These are phyloP conservation scores for Baudoinia panamericana DNA, from an alignment of 495 filamentous ascomycete species.

Conservation along the genomic window DNA sequence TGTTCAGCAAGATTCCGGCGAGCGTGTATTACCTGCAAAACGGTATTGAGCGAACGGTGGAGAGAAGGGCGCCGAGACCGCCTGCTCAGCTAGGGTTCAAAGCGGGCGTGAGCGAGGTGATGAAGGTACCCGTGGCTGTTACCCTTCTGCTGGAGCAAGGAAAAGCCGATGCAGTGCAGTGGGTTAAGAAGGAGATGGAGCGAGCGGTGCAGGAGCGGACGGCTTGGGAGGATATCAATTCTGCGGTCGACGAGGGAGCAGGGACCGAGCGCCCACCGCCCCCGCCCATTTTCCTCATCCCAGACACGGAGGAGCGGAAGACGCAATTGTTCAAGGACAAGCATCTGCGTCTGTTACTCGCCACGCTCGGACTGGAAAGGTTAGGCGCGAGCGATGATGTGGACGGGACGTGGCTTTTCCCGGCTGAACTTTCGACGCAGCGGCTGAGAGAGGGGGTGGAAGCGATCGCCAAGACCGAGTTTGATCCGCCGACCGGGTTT, in stretches of 20 bases:
- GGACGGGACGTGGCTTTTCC: slow-evolving; percentile 68
- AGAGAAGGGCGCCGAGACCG: slow-evolving; percentile 44
- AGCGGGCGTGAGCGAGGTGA: slow-evolving; percentile 49
- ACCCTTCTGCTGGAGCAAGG: slow-evolving; percentile 64
- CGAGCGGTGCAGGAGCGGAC: slow-evolving; percentile 60
- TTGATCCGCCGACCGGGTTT: slow-evolving; percentile 53
- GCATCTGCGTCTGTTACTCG: slow-evolving; percentile 80
- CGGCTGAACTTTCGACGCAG: slow-evolving; percentile 47
- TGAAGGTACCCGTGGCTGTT: slow-evolving; percentile 60
- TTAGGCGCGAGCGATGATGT: slow-evolving; percentile 55
- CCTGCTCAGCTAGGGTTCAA: slow-evolving; percentile 72
- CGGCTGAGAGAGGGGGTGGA: slow-evolving; percentile 48
- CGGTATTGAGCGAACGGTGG: slow-evolving; percentile 71
- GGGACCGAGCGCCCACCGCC: slow-evolving; percentile 32
- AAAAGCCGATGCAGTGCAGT: slow-evolving; percentile 58
- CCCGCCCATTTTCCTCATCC: slow-evolving; percentile 40
- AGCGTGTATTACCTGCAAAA: slow-evolving; percentile 80
- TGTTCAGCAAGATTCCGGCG: slow-evolving; percentile 83
- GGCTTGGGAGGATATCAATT: slow-evolving; percentile 58
- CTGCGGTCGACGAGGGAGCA: slow-evolving; percentile 23
- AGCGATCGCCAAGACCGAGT: slow-evolving; percentile 56
- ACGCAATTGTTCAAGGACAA: slow-evolving; percentile 76
- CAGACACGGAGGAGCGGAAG: slow-evolving; percentile 53
- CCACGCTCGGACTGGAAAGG: slow-evolving; percentile 55
- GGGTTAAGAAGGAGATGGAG: slow-evolving; percentile 60